Base-by-base conservation (phyloP, 768 basidiomycete genomes). In the Phaffia tasmanica region DNA sequence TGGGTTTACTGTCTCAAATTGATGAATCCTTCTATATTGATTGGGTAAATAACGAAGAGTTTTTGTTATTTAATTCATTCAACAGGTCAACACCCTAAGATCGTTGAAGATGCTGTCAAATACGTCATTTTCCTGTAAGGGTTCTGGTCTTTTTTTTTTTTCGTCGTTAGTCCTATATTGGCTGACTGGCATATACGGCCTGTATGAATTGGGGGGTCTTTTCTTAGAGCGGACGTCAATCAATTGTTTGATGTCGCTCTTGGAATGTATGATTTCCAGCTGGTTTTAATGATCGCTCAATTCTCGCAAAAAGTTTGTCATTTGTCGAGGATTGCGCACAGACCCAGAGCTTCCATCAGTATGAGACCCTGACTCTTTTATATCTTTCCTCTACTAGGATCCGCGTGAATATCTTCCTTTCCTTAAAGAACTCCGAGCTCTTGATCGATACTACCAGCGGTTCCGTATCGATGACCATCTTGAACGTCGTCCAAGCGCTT, bases 361-460 rank as follows among this genome's bases (percentile, higher is more conserved):
- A 25, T 19, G 21, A 19, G 48, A 27, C 46, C 21, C 6, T 6
- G 57, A 50, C 29, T 19, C 49, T 9, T 50, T 48, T 18, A 6
- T 1, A 21, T 57, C 57, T 60, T 23, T n/a, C 60, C 30, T 64
- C 65, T 67, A 29, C 30, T 71, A 98, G 94, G 95, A 99, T 76
- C 95, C 95, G 7, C 82, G 92, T 71, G 95, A 99, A 74, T 99
- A 99, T 73, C 83, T 99, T 0, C 95, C 95, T 0, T 98, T 99
- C 84, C 81, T 99, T 42, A 84, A 90, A 11, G 89, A 94, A 70
- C 81, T 99, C 9, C 83, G 89, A 23, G 81, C 85, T 0, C 76
- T 90, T 71, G 87, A 90, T 55, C 83, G 82, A 66, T 81, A 83
- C 73, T 89, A 94, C 72, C 93, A 97, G 71, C 79, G 84, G 55